Evolutionary conservation across 257 asterid genomes (phyloP).

Genomic region (Capsicum pubescens): DNA sequence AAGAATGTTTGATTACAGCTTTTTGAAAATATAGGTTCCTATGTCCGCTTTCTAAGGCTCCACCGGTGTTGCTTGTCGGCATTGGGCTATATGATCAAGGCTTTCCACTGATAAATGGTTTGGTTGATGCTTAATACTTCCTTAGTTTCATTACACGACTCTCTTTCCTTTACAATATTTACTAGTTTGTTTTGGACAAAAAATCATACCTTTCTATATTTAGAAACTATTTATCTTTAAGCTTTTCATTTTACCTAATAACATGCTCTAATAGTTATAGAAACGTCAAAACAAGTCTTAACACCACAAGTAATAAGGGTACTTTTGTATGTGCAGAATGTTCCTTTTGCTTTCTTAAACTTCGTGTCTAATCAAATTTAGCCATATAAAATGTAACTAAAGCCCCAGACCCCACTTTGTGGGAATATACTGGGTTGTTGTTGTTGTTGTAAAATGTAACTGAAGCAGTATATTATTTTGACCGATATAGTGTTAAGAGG

Average conservation of each 20-base stretch:
- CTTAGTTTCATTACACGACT: neutral
- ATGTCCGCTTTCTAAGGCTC: slow-evolving; percentile 89
- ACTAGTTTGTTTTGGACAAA: neutral
- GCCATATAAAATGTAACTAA: neutral
- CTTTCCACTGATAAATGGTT: slow-evolving; percentile 70
- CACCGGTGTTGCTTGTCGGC: slow-evolving; percentile 79
- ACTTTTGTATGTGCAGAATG: neutral
- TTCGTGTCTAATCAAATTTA: too few species aligned
- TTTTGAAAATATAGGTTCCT: slow-evolving; percentile 57
- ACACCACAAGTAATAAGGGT: neutral
- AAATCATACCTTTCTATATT: neutral
- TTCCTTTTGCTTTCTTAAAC: neutral
- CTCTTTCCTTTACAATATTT: neutral
- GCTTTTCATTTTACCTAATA: neutral
- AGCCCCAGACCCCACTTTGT: too few species aligned
- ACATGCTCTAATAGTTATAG: neutral
- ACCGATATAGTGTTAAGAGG: neutral
- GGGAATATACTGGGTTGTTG: too few species aligned
- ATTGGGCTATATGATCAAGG: slow-evolving; percentile 86
- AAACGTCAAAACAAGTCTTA: neutral
- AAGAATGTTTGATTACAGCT: neutral
- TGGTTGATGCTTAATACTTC: neutral
- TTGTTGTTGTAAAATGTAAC: too few species aligned
- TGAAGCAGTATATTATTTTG: neutral
- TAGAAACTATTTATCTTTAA: neutral